Base-by-base conservation (phyloP, 208 protist species). In the Angomonas ambiguus region DNA sequence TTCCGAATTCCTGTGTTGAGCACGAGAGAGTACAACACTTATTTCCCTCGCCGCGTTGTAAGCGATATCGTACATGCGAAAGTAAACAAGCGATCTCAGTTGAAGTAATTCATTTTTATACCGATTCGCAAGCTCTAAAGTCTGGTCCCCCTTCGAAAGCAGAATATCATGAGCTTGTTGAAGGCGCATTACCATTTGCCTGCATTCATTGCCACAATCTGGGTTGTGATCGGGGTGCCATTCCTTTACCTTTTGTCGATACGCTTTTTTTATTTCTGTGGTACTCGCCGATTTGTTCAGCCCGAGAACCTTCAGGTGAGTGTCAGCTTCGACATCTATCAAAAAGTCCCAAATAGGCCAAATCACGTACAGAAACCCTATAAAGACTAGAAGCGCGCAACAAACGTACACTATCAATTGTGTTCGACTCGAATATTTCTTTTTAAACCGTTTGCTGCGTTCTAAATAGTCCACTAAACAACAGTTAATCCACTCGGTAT, bases 161-260 rank as follows among this genome's bases (percentile, higher is more conserved):
- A 95, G 68, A 28, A 91, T 76, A 45, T 95, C 80, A 63, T 93
- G 85, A 6, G 90, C 90, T 24, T 86, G 76, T 61, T 92, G 88
- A 20, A 93, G 77, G 24, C 83, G 77, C 42, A 87, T 77, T 63
- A 75, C 82, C 20, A 86, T 71, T 0, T 58, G 51, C 30, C 82
- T 80, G 57, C 90, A 95, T 32, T 58, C 65, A 3, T 90, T 76
- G 0, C 82, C 82, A 51, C 90, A 95, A 22, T 67, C 68, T 0
- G 90, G 90, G 56, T 93, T 93, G 8, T 72, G 66, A 69, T 95
- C 90, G 45, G 90, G 90, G 74, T 95, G 90, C 82, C 82, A 92
- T 32, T 62, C 62, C 61, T 82, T 91, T 60, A 88, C 79, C 63
- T 82, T 70, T 34, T 83, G 65, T n/a, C 90, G 77, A 65, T 95